Evolutionary conservation across 192 early-diverging fungal genomes (phyloP), one percentile per base, ranked within the genome.

Genomic region (Coemansia sp.): DNA sequence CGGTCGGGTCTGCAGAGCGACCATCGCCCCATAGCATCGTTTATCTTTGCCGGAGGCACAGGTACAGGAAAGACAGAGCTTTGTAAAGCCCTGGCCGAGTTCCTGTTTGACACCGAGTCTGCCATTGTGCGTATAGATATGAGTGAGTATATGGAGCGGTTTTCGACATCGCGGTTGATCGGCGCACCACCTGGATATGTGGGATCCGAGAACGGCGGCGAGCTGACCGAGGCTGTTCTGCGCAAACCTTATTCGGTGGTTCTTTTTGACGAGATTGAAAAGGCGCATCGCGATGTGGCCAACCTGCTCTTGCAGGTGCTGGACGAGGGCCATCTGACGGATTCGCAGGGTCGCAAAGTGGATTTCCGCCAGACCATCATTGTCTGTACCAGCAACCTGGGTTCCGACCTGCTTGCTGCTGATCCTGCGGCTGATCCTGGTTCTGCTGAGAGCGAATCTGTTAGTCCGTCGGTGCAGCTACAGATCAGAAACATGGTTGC

Each of bases 261-360:
- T 5, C 67, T 92, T 12, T 81, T 93, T 33, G 92, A 93, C 67
- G 92, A 93, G 69, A 85, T 93, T 57, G 92, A 93, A 67, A 93
- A 93, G 73, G 91, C 91, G 36, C 89, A 91, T 51, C 83, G 85
- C 59, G 92, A 97, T 69, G 95, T 99, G 3, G 84, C 93, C 58
- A 97, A 99, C 72, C 71, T 99, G 56, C 86, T 99, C 25, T 86
- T 99, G 20, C 97, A 99, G 74, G 86, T 99, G 0, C 85, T 99
- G 8, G 92, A 93, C 61, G 90, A 94, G 72, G 91, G 91, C 29
- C 84, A 85, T 31, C 59, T 94, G 64, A 91, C 89, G n/a, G 90
- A 93, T 69, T 88, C 87, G 2, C 87, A 91, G 61, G 91, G 91
- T 14, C 83, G 90, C 36, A 90, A 86, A 56, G 71, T 92, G 25